These are phyloP conservation scores for Pseudogymnoascus sp. DNA, from an alignment of 2,329 filamentous ascomycete species.

Conservation along the genomic window DNA sequence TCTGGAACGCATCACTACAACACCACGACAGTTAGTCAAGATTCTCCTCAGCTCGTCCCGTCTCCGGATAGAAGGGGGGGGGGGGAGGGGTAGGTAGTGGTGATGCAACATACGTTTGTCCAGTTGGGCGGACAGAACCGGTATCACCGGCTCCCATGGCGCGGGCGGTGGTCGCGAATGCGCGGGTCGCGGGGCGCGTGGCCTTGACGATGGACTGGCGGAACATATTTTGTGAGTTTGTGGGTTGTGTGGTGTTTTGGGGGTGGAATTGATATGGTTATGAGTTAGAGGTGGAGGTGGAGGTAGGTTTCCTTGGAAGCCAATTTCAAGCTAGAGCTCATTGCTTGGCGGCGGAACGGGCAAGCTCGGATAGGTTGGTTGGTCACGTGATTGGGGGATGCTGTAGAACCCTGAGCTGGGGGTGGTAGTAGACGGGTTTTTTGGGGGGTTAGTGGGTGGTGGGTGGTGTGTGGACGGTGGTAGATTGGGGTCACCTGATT, in stretches of 20 bases:
- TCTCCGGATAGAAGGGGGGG: too few species aligned
- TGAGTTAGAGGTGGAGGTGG: conserved; percentile 14
- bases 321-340: conserved; percentile 14
- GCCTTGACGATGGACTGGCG: conserved; percentile 51
- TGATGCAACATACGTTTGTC: conserved; percentile 11
- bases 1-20: conserved; percentile 80
- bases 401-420: not conserved
- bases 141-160: conserved; percentile 61
- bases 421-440: conserved; percentile 4
- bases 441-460: too few species aligned
- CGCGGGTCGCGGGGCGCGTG: conserved; percentile 39
- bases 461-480: conserved; percentile 13
- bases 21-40: not conserved
- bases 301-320: conserved; percentile 18
- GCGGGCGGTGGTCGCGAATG: conserved; percentile 32
- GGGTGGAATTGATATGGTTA: conserved; percentile 15
- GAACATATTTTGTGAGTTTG: conserved; percentile 50
- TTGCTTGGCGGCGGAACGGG: conserved; percentile 18
- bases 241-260: not conserved
- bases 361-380: conserved; percentile 13
- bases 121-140: conserved; percentile 23
- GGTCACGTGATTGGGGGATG: conserved; percentile 8
- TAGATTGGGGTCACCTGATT: not conserved
- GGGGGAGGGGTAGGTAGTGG: not conserved
- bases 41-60: too few species aligned